Evolutionary conservation across 2,329 filamentous ascomycete species (phyloP).

Genomic region (Fusarium guadeloupense): DNA sequence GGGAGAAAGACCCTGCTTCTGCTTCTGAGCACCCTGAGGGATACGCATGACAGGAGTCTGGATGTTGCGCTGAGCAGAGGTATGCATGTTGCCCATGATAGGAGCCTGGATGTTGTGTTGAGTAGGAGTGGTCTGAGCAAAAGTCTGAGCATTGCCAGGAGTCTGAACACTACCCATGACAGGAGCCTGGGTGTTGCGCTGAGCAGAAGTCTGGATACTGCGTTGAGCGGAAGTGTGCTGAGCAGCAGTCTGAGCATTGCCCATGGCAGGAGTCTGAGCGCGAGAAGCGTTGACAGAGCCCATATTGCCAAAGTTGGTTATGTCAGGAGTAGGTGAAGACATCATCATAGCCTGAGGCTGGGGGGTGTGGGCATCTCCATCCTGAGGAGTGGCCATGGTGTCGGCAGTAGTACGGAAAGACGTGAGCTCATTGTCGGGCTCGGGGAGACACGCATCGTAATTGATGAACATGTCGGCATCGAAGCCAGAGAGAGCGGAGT

Average conservation of each 20-base stretch:
- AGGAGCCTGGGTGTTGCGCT: no score
- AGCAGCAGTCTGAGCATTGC: background rate
- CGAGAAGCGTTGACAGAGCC: background rate
- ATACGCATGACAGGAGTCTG: background rate
- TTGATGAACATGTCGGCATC: no score
- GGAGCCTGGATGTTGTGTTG: background rate
- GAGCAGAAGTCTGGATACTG: background rate
- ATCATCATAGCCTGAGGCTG: background rate
- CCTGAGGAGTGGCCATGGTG: background rate
- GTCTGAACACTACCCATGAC: background rate
- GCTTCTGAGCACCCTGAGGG: background rate
- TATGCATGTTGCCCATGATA: background rate
- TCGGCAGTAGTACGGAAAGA: background rate
- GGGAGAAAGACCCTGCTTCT: background rate
- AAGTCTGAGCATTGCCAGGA: background rate
- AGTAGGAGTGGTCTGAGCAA: no score
- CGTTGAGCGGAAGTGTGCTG: background rate
- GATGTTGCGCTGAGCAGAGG: background rate
- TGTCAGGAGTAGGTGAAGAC: background rate
- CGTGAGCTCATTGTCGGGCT: background rate
- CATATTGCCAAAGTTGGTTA: background rate
- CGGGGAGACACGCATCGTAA: no score
- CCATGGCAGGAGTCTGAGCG: background rate
- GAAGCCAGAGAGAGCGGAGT: background rate
- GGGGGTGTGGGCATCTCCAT: background rate